Evolutionary conservation across 164 flowering plant species (phyloP).

Genomic region (Magnolia officinalis): DNA sequence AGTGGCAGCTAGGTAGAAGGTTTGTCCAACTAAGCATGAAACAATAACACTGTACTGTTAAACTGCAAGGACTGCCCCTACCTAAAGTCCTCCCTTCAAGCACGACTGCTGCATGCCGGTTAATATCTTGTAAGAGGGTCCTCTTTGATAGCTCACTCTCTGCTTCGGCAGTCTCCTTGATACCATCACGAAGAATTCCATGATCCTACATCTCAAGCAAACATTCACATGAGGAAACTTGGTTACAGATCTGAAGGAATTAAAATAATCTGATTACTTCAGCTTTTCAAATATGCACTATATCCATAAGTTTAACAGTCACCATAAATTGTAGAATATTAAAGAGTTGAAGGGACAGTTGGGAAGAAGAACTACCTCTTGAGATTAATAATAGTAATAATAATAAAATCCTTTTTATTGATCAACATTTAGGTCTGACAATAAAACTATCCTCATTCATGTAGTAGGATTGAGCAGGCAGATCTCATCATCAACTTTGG

Average conservation of each 20-base stretch:
- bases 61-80: conserved; percentile 10
- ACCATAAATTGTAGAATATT: neutral
- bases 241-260: neutral
- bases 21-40: neutral
- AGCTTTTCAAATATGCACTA: neutral
- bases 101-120: conserved; percentile 95
- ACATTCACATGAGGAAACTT: neutral
- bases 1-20: neutral
- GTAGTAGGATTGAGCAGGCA: neutral
- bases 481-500: neutral
- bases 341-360: neutral
- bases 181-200: conserved; percentile 69
- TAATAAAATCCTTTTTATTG: neutral
- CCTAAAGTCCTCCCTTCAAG: conserved; percentile 89
- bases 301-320: neutral
- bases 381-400: neutral
- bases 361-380: neutral
- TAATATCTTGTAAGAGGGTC: conserved; percentile 75
- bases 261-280: neutral
- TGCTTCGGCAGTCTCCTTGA: conserved; percentile 56
- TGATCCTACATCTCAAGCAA: conserved; percentile 56
- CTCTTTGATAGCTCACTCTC: conserved; percentile 62
- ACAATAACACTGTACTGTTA: neutral
- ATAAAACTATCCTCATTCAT: neutral
- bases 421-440: neutral